These are phyloP conservation scores for Biscogniauxia sp. DNA, from an alignment of 2,329 filamentous ascomycete genomes.

Conservation along the genomic window DNA sequence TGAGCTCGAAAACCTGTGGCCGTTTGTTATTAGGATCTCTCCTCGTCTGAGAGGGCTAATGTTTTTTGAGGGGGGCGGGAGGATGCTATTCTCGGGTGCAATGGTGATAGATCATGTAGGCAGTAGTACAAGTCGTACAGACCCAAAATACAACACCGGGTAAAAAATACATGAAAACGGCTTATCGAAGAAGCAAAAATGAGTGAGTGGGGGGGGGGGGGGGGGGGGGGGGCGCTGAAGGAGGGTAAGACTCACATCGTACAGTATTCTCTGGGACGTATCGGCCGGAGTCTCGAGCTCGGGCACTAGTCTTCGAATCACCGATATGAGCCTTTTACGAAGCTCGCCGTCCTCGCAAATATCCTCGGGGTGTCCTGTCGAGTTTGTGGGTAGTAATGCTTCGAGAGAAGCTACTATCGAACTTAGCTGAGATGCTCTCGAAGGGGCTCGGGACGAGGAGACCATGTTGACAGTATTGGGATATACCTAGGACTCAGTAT, in stretches of 20 bases:
- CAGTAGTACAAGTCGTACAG: too few species aligned
- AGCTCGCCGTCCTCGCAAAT: conserved; percentile 7
- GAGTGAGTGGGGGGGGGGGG: too few species aligned
- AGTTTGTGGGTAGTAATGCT: conserved; percentile 2
- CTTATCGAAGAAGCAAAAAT: too few species aligned
- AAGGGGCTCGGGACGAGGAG: neutral
- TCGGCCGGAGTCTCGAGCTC: conserved; percentile 16
- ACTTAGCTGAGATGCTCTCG: neutral
- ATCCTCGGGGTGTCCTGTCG: neutral
- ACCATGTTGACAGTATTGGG: neutral
- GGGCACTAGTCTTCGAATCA: conserved; percentile 7
- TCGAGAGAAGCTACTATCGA: conserved; percentile 3
- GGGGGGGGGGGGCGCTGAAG: neutral
- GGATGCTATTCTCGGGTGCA: too few species aligned
- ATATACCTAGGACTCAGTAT: too few species aligned
- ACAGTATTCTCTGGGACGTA: conserved; percentile 13
- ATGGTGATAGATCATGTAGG: too few species aligned
- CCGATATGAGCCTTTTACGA: conserved; percentile 14
- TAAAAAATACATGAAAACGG: too few species aligned
- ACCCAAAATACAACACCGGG: too few species aligned
- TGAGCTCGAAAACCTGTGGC: conserved; percentile 12
- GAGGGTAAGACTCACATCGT: conserved; percentile 9
- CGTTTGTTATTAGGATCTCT: neutral
- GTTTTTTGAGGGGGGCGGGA: too few species aligned
- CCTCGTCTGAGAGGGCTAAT: neutral